phyloP scores from a whole-genome alignment of 2,329 filamentous ascomycete species.

The Ophiosphaerella narmari region DNA sequence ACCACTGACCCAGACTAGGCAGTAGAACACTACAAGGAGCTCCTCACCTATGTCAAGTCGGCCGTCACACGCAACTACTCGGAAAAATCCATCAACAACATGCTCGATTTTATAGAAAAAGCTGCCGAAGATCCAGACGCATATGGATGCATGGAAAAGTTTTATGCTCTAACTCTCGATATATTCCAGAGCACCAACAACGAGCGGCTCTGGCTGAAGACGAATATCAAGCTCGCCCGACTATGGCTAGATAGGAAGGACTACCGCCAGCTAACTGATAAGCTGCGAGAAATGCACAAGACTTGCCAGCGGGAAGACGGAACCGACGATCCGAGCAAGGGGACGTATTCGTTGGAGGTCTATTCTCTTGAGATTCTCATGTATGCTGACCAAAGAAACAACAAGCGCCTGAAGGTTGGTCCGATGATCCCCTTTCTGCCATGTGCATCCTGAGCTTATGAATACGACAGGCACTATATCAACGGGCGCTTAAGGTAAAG shows the following conservation, averaged over 20 bases:
- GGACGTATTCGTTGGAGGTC: slow-evolving; percentile 92
- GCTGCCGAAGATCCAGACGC: slow-evolving; percentile 73
- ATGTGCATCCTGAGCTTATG: slow-evolving; percentile 29
- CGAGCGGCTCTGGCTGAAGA: slow-evolving; percentile 95
- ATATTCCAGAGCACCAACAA: slow-evolving; percentile 98
- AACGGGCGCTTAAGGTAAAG: slow-evolving; percentile 85
- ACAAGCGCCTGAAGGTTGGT: slow-evolving; percentile 84
- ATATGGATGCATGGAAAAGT: slow-evolving; percentile 85
- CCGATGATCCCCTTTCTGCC: slow-evolving; percentile 16
- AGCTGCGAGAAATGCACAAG: slow-evolving; percentile 84
- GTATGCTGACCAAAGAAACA: slow-evolving; percentile 95
- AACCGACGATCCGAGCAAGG: slow-evolving; percentile 88
- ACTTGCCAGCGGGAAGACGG: slow-evolving; percentile 88
- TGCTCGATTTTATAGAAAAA: slow-evolving; percentile 97
- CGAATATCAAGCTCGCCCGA: slow-evolving; percentile 93
- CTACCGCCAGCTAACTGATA: slow-evolving; percentile 77
- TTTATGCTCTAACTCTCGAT: slow-evolving; percentile 90
- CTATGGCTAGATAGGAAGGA: slow-evolving; percentile 91
- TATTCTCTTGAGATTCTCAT: slow-evolving; percentile 98
- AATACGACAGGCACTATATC: slow-evolving; percentile 69
- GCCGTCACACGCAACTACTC: slow-evolving; percentile 98
- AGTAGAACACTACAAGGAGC: slow-evolving; percentile 88
- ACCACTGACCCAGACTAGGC: slow-evolving; percentile 61
- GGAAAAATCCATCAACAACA: slow-evolving; percentile 99
- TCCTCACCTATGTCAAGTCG: slow-evolving; percentile 95